These are phyloP conservation scores for Colletotrichum abscissum DNA, from an alignment of 2,329 filamentous ascomycete species.

Conservation along the genomic window DNA sequence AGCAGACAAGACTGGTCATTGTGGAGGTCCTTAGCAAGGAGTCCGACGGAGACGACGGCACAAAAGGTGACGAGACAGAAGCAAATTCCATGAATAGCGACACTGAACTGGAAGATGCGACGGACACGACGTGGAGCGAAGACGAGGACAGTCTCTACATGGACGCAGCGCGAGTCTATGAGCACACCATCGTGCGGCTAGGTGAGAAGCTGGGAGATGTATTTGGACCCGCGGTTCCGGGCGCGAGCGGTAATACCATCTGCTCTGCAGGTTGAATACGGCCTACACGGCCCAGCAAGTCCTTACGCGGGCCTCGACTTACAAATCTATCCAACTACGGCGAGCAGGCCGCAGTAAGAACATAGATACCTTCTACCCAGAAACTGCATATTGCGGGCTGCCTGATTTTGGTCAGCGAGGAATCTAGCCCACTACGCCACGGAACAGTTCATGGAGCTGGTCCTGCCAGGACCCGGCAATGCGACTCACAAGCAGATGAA, in stretches of 20 bases:
- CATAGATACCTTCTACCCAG: too few relatives aligned
- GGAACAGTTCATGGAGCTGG: background rate
- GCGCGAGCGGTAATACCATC: background rate
- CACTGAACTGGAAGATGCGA: conserved; percentile 47
- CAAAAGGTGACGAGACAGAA: conserved; percentile 43
- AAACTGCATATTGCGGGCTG: background rate
- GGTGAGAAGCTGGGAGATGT: conserved; percentile 72
- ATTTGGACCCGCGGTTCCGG: conserved; percentile 14
- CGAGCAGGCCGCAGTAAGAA: background rate
- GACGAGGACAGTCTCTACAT: conserved; percentile 66
- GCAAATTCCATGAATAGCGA: conserved; percentile 45
- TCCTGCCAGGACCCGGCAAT: background rate
- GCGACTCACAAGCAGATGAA: background rate
- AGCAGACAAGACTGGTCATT: conserved; percentile 77
- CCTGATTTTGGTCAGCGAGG: background rate
- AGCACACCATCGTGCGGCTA: conserved; percentile 80
- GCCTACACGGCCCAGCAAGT: background rate
- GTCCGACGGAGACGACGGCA: conserved; percentile 46
- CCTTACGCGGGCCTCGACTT: background rate
- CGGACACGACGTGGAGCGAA: conserved; percentile 49
- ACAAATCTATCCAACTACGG: background rate
- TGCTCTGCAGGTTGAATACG: background rate
- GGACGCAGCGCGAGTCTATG: conserved; percentile 81
- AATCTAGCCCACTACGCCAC: background rate
- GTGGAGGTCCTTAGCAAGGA: conserved; percentile 72